phyloP scores from a whole-genome alignment of 2,329 filamentous ascomycete genomes.

The Nothophoma quercina region DNA sequence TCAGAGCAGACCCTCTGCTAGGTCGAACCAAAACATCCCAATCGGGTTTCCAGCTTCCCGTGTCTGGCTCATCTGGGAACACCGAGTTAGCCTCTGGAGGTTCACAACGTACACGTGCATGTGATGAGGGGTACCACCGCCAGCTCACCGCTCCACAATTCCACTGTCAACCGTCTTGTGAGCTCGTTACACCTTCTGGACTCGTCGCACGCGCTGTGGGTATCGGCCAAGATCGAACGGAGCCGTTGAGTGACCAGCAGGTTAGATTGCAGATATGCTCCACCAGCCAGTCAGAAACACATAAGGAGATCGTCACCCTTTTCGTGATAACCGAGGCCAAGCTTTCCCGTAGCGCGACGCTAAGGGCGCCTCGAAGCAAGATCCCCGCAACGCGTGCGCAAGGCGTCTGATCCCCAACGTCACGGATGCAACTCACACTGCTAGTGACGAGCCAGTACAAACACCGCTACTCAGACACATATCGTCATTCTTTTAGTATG shows the following conservation, averaged over 20 bases:
- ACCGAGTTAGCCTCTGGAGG: slow-evolving; percentile 1
- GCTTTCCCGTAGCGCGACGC: slow-evolving; percentile 5
- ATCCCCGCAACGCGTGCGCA: slow-evolving; percentile 15
- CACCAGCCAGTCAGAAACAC: slow-evolving; percentile 9
- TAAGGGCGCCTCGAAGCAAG: background rate
- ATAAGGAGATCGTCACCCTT: background rate
- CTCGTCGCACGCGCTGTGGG: slow-evolving; percentile 7
- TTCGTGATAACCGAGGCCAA: slow-evolving; percentile 3
- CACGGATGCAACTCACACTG: slow-evolving; percentile 16
- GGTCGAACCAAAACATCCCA: background rate
- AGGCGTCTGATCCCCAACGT: slow-evolving; percentile 16
- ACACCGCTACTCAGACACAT: slow-evolving; percentile 11
- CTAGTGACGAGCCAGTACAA: slow-evolving; percentile 14
- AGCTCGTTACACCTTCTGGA: slow-evolving; percentile 13
- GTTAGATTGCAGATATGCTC: slow-evolving; percentile 10
- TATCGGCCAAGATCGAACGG: slow-evolving; percentile 2
- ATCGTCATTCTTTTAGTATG: slow-evolving; percentile 7
- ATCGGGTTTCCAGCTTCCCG: background rate
- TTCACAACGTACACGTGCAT: slow-evolving; percentile 10
- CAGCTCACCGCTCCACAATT: slow-evolving; percentile 12
- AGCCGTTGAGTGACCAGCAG: background rate
- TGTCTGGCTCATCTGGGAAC: background rate
- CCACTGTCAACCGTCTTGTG: slow-evolving; percentile 7
- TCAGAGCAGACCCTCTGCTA: background rate
- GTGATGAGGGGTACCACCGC: background rate